Evolutionary conservation across 352 stramenopile genomes (phyloP).

Genomic region (Globisporangium emineosum): DNA sequence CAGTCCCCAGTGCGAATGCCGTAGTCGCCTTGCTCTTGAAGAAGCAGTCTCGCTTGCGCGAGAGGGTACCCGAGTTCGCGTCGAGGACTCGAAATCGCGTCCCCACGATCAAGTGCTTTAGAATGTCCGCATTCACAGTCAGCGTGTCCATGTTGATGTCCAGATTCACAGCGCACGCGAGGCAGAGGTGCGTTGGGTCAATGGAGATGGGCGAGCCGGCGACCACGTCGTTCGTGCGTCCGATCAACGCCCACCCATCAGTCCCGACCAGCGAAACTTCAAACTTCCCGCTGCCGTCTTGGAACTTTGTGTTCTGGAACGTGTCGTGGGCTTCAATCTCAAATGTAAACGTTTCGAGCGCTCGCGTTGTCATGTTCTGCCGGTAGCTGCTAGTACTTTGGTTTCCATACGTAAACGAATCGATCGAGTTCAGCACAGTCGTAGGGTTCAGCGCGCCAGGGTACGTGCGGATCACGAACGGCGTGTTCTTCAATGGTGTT

Average conservation of each 20-base stretch:
- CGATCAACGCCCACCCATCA: conserved; percentile 83
- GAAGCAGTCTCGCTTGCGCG: conserved; percentile 56
- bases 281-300: conserved; percentile 79
- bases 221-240: conserved; percentile 82
- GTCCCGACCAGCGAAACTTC: conserved; percentile 81
- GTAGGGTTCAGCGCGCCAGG: conserved; percentile 64
- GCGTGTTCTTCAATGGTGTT: conserved; percentile 41
- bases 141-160: conserved; percentile 40
- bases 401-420: conserved; percentile 32
- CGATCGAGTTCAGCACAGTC: conserved; percentile 58
- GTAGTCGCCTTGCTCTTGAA: conserved; percentile 56
- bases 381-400: conserved; percentile 28
- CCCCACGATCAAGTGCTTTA: conserved; percentile 47
- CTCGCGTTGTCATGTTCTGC: conserved; percentile 26
- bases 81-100: conserved; percentile 61
- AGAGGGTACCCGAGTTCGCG: conserved; percentile 55
- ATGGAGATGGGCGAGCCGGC: conserved; percentile 33
- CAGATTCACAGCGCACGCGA: conserved; percentile 50
- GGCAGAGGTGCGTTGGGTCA: conserved; percentile 49
- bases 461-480: conserved; percentile 67
- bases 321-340: conserved; percentile 76
- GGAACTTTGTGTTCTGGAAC: conserved; percentile 82
- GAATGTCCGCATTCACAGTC: conserved; percentile 54
- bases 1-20: conserved; percentile 26
- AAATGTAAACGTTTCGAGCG: conserved; percentile 61